A percentile compares a stretch with the other conserved stretches of the same genome.
These are phyloP conservation scores for Vaucheria bursata DNA, from an alignment of 352 stramenopile species.

Conservation along the genomic window DNA sequence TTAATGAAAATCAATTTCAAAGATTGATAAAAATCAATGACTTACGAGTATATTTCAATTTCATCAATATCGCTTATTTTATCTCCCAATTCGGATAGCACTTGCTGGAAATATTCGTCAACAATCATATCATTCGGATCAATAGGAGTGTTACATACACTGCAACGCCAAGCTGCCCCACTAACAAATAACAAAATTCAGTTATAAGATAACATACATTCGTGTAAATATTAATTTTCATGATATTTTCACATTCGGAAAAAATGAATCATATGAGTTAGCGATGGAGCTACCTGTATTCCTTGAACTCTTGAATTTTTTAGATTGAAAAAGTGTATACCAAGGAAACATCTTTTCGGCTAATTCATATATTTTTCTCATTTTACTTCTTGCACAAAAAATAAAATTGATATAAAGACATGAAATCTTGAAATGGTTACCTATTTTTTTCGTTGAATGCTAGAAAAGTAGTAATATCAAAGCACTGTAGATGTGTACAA, in stretches of 20 bases:
- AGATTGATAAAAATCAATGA: no score
- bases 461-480: constrained; percentile 84
- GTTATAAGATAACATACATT: neutral
- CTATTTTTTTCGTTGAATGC: constrained; percentile 63
- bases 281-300: neutral
- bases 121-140: constrained; percentile 17
- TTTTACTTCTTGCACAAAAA: constrained; percentile 84
- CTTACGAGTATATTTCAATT: constrained; percentile 8
- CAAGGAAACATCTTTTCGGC: neutral
- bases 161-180: constrained; percentile 34
- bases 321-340: neutral
- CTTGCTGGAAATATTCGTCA: neutral
- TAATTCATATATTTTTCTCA: constrained; percentile 68
- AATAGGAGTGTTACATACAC: constrained; percentile 38
- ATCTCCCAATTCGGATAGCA: neutral
- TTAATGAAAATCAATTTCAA: no score
- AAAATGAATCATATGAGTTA: neutral
- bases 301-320: neutral
- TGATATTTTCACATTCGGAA: neutral
- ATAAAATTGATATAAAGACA: constrained; percentile 84
- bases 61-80: neutral
- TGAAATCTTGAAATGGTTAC: constrained; percentile 16
- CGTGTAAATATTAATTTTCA: neutral
- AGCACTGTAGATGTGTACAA: constrained; percentile 89
- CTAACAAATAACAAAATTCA: constrained; percentile 4